Evolutionary conservation across 805 yeast genomes (phyloP).

Genomic region (Jamesozyma jinghongensis): DNA sequence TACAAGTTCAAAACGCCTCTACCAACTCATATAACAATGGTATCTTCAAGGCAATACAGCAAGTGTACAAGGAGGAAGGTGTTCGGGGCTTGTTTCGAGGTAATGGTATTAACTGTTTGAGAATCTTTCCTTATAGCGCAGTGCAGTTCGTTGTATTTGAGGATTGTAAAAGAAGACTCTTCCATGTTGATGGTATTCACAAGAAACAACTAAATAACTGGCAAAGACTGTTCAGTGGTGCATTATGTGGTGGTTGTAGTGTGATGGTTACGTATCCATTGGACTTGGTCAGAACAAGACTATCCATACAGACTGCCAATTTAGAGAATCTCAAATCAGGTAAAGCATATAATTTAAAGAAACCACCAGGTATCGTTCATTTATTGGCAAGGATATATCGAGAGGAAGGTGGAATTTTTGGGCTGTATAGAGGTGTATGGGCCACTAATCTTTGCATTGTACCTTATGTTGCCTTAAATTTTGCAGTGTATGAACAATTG

Average conservation of each 20-base stretch:
- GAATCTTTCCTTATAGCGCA: slow-evolving; percentile 91
- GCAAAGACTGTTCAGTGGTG: slow-evolving; percentile 68
- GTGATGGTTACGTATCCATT: slow-evolving; percentile 84
- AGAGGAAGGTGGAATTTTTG: slow-evolving; percentile 74
- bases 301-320: slow-evolving; percentile 82
- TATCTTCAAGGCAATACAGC: slow-evolving; percentile 58
- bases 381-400: slow-evolving; percentile 51
- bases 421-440: slow-evolving; percentile 72
- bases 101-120: slow-evolving; percentile 77
- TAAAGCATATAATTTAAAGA: slow-evolving; percentile 27
- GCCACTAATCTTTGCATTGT: slow-evolving; percentile 96
- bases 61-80: slow-evolving; percentile 89
- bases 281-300: slow-evolving; percentile 82
- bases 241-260: slow-evolving; percentile 68
- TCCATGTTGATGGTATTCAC: slow-evolving; percentile 30
- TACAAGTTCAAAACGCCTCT: slow-evolving; percentile 66
- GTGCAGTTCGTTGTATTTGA: slow-evolving; percentile 88
- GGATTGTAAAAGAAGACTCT: slow-evolving; percentile 38
- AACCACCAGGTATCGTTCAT: slow-evolving; percentile 64
- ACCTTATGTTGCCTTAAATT: slow-evolving; percentile 90
- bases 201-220: slow-evolving; percentile 4
- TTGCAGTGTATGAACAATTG: slow-evolving; percentile 77
- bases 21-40: slow-evolving; percentile 47
- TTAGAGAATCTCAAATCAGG: slow-evolving; percentile 36
- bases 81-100: slow-evolving; percentile 83